Conservation (phyloP, 805 yeast species). For the Barnettozyma populi region DNA sequence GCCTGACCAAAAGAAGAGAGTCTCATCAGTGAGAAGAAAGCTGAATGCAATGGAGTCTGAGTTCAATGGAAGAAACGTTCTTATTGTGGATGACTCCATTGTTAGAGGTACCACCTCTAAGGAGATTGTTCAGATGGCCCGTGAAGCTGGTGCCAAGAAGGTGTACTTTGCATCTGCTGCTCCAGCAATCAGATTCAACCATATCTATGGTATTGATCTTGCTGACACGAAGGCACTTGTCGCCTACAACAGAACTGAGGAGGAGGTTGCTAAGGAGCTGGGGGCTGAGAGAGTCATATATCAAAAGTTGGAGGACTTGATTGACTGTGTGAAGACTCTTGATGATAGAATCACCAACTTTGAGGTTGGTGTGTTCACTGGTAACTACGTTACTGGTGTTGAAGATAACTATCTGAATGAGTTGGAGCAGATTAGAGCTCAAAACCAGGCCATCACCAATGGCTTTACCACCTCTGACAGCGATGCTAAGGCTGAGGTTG, state of each 20-base stretch:
- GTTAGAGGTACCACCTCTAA: slow-evolving; percentile 97
- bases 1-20: slow-evolving; percentile 95
- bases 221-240: slow-evolving; percentile 94
- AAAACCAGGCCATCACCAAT: slow-evolving; percentile 53
- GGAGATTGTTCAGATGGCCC: slow-evolving; percentile 97
- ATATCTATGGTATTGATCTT: slow-evolving; percentile 94
- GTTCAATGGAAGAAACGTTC: slow-evolving; percentile 76
- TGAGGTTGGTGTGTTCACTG: slow-evolving; percentile 97
- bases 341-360: slow-evolving; percentile 48
- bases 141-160: slow-evolving; percentile 92
- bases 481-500: slow-evolving; percentile 77
- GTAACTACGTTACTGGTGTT: slow-evolving; percentile 89
- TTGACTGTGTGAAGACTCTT: slow-evolving; percentile 65
- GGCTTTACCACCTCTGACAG: slow-evolving; percentile 36
- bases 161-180: slow-evolving; percentile 98
- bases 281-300: slow-evolving; percentile 91
- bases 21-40: slow-evolving; percentile 89
- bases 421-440: slow-evolving; percentile 77
- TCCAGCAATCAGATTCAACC: slow-evolving; percentile 95
- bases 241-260: slow-evolving; percentile 72
- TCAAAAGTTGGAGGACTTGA: slow-evolving; percentile 78
- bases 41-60: slow-evolving; percentile 95
- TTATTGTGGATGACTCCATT: slow-evolving; percentile 93
- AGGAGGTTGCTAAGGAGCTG: slow-evolving; percentile 67
- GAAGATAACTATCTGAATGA: slow-evolving; percentile 78